A percentile compares a stretch with the other conserved stretches of the same genome.
Evolutionary conservation across 345 rosid genomes (phyloP).

Genomic region (Conringia planisiliqua): DNA sequence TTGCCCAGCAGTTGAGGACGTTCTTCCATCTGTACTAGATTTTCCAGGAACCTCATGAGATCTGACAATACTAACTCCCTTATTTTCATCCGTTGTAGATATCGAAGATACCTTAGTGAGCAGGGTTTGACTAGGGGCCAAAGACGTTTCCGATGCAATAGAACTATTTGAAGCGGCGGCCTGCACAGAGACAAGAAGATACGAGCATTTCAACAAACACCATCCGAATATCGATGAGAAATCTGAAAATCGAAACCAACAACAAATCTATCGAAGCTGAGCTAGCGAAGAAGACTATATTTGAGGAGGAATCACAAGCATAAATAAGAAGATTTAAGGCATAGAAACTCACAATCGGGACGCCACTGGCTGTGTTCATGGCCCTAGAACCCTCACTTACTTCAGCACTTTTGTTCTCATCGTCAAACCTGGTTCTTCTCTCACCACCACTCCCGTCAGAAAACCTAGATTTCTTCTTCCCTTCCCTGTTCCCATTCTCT

Average conservation of each 20-base stretch:
- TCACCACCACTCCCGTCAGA: conserved; percentile 39
- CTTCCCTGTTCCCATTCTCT: conserved; percentile 31
- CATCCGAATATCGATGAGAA: background rate
- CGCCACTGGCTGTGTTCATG: conserved; percentile 36
- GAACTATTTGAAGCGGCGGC: conserved; percentile 44
- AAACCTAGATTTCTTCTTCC: conserved; percentile 47
- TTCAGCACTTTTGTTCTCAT: conserved; percentile 29
- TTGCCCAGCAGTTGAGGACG: conserved; percentile 72
- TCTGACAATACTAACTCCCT: conserved; percentile 95
- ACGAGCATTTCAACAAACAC: conserved; percentile 6
- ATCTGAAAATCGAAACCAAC: background rate
- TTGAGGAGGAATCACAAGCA: conserved; percentile 4
- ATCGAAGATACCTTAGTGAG: conserved; percentile 94
- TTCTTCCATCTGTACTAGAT: conserved; percentile 96
- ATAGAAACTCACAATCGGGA: conserved; percentile 48
- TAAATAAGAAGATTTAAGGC: background rate
- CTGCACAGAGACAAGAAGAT: conserved; percentile 35
- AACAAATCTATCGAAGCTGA: background rate
- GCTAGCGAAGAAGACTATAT: background rate
- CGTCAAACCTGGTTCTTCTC: conserved; percentile 56
- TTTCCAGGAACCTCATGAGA: conserved; percentile 99
- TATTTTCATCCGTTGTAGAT: conserved; percentile 96
- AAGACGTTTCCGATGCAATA: conserved; percentile 41
- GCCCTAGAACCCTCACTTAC: conserved; percentile 27
- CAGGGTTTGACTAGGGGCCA: conserved; percentile 45